phyloP scores from a whole-genome alignment of 345 rosid species.

The Theobroma cacao region DNA sequence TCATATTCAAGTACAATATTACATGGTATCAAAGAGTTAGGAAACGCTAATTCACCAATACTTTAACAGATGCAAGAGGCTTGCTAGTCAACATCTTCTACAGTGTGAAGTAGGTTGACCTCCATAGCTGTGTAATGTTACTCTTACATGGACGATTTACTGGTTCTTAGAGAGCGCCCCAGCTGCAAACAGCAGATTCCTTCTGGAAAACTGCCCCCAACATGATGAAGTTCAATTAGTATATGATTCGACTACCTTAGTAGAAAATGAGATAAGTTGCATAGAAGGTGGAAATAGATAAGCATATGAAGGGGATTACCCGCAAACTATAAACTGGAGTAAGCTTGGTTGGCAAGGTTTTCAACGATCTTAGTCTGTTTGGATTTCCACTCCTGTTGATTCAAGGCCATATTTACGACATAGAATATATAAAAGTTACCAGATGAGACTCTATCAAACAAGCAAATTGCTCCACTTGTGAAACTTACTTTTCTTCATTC shows the following conservation, averaged over 20 bases:
- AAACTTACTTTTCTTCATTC: constrained; percentile 71
- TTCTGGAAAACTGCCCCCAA: constrained; percentile 67
- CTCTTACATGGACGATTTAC: too few species aligned
- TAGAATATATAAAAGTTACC: neutral
- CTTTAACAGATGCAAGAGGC: too few species aligned
- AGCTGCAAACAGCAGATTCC: constrained; percentile 85
- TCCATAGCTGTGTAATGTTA: too few species aligned
- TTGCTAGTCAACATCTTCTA: too few species aligned
- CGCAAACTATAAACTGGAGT: constrained; percentile 72
- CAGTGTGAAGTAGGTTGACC: neutral
- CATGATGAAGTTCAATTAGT: neutral
- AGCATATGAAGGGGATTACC: constrained; percentile 31
- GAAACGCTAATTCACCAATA: too few species aligned
- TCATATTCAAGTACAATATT: neutral
- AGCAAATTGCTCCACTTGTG: neutral
- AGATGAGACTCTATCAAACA: neutral
- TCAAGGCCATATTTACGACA: neutral
- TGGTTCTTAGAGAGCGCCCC: constrained; percentile 64
- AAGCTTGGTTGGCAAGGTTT: constrained; percentile 80
- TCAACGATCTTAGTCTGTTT: constrained; percentile 71
- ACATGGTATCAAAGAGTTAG: neutral
- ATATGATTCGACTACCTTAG: neutral
- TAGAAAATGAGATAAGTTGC: neutral
- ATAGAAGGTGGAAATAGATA: neutral
- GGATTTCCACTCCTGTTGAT: constrained; percentile 63